Evolutionary conservation across 148 eudicot species (phyloP).

Genomic region (Camellia japonica): DNA sequence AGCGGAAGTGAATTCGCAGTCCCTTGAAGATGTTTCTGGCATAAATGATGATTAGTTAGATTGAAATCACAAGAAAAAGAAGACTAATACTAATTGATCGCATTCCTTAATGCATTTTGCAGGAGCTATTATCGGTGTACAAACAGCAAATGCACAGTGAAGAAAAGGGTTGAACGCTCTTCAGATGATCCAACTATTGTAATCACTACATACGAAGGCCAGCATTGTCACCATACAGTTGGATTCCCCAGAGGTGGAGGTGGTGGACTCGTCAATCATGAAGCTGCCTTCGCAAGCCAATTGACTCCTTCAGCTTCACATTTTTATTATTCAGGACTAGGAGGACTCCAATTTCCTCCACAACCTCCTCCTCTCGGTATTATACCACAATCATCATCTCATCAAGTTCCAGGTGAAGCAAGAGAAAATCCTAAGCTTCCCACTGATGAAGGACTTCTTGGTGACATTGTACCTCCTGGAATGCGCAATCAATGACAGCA

Average conservation of each 20-base stretch:
- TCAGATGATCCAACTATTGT: conserved; percentile 75
- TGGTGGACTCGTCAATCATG: conserved; percentile 44
- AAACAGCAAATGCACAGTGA: conserved; percentile 86
- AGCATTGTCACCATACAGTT: conserved; percentile 78
- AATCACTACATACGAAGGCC: conserved; percentile 95
- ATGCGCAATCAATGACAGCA: conserved; percentile 45
- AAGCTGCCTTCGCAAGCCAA: conserved; percentile 41
- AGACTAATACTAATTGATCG: not conserved
- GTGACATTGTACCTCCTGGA: conserved; percentile 78
- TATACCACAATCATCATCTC: conserved; percentile 18
- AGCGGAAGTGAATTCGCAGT: no score
- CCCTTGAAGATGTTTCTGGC: no score
- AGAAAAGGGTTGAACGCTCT: conserved; percentile 90
- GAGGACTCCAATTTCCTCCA: conserved; percentile 31
- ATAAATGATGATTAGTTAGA: not conserved
- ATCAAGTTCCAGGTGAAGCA: conserved; percentile 16
- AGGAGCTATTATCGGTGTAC: conserved; percentile 99
- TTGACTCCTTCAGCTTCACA: conserved; percentile 37
- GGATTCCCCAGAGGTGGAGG: conserved; percentile 69
- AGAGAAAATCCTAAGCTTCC: conserved; percentile 20
- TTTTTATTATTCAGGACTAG: conserved; percentile 23
- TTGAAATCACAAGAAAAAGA: not conserved
- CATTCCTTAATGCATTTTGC: conserved; percentile 1
- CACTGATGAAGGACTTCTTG: conserved; percentile 66
- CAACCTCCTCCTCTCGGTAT: conserved; percentile 17